These are phyloP conservation scores for Verticillium dahliae DNA, from an alignment of 2,329 filamentous ascomycete genomes.

Conservation along the genomic window DNA sequence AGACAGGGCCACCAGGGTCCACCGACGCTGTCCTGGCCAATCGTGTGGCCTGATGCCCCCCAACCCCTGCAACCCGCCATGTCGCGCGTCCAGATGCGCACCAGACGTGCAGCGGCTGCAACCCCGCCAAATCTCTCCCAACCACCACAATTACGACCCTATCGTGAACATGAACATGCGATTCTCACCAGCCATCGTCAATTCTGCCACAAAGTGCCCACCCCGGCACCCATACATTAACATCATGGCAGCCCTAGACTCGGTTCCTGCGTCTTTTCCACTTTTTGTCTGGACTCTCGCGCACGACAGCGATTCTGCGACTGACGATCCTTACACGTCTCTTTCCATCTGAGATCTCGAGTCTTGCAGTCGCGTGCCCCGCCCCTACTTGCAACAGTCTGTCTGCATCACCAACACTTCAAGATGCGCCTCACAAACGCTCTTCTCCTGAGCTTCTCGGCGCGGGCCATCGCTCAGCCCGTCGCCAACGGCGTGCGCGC, in stretches of 20 bases:
- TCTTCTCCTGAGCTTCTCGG: conserved; percentile 17
- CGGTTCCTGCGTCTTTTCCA: conserved; percentile 3
- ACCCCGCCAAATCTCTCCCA: conserved; percentile 6
- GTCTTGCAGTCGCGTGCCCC: not conserved
- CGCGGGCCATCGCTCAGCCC: conserved; percentile 19
- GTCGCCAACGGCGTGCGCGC: conserved; percentile 12
- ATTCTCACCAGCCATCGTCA: conserved; percentile 10
- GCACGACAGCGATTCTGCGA: conserved; percentile 2
- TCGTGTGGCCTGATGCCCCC: not conserved
- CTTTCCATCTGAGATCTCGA: not conserved
- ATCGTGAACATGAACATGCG: conserved; percentile 3
- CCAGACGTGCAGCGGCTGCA: not conserved
- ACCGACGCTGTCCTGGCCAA: not conserved
- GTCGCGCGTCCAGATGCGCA: not conserved
- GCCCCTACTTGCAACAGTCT: not conserved
- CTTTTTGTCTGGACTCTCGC: conserved; percentile 3
- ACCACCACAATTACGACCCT: conserved; percentile 10
- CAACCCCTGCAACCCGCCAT: not conserved
- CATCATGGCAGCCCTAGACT: not conserved
- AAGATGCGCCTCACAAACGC: conserved; percentile 23
- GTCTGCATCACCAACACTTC: not conserved
- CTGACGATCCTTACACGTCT: not conserved
- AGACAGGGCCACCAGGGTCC: not conserved
- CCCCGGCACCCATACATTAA: not conserved
- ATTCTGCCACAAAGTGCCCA: not conserved